These are phyloP conservation scores for Taiozyma sp. DNA, from an alignment of 1,139 yeast species.

Conservation along the genomic window DNA sequence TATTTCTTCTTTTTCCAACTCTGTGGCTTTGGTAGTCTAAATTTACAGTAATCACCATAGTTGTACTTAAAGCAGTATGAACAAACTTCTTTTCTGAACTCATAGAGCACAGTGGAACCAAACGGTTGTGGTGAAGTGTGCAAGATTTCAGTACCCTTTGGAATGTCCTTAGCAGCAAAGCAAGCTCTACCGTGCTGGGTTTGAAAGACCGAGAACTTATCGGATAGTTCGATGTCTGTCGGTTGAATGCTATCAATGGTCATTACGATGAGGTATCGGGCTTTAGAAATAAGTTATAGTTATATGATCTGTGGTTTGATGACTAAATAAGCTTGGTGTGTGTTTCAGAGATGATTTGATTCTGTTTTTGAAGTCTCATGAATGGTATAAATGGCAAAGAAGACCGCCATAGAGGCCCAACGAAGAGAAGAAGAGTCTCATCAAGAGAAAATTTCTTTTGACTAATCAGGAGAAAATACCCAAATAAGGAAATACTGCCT, in stretches of 20 bases:
- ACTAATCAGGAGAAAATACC: too few relatives aligned
- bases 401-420: neutral
- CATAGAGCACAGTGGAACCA: conserved; percentile 45
- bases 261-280: neutral
- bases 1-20: conserved; percentile 16
- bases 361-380: neutral
- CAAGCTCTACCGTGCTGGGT: conserved; percentile 63
- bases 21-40: conserved; percentile 24
- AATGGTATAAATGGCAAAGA: neutral
- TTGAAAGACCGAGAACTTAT: conserved; percentile 32
- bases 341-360: neutral
- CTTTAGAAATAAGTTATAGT: neutral
- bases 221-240: conserved; percentile 14
- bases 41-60: conserved; percentile 44
- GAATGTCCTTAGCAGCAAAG: conserved; percentile 41
- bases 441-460: neutral
- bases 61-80: conserved; percentile 48
- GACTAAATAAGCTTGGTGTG: neutral
- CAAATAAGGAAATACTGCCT: too few relatives aligned
- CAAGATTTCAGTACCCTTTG: conserved; percentile 39
- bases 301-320: neutral
- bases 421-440: too few relatives aligned
- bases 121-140: conserved; percentile 35
- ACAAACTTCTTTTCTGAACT: conserved; percentile 66
- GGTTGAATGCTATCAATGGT: conserved; percentile 1